These are phyloP conservation scores for Pilaira anomala DNA, from an alignment of 192 early-diverging fungal genomes.

Conservation along the genomic window DNA sequence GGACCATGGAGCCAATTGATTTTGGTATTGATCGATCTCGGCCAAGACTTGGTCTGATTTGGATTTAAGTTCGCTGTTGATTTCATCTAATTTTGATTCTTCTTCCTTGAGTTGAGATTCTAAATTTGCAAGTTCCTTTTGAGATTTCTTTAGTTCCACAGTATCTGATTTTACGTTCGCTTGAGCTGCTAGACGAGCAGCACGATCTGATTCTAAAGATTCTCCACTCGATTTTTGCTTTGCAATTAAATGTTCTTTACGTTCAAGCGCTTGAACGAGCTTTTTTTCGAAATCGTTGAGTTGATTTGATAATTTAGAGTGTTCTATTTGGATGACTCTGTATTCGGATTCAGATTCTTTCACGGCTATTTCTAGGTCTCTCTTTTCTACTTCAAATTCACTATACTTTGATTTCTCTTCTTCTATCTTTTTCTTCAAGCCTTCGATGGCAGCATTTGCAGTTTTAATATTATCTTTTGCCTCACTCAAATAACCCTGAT, in stretches of 20 bases:
- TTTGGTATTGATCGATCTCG: conserved; percentile 83
- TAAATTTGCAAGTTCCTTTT: conserved; percentile 58
- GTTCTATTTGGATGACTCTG: too few relatives aligned
- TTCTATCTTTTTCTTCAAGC: conserved; percentile 52
- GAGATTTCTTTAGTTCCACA: conserved; percentile 54
- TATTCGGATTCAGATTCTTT: neutral
- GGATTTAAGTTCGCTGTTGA: conserved; percentile 74
- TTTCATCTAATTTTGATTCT: conserved; percentile 70
- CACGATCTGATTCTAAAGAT: conserved; percentile 60
- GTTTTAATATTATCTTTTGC: conserved; percentile 49
- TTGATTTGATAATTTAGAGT: conserved; percentile 57
- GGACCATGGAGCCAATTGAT: conserved; percentile 80
- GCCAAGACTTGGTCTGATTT: conserved; percentile 83
- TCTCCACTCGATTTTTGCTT: conserved; percentile 79
- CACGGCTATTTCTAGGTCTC: neutral
- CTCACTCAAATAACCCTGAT: conserved; percentile 71
- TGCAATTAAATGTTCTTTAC: conserved; percentile 72
- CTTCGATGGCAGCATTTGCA: conserved; percentile 44
- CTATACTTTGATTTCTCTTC: conserved; percentile 58
- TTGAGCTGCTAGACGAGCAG: conserved; percentile 56
- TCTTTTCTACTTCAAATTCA: conserved; percentile 28
- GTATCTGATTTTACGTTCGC: conserved; percentile 70
- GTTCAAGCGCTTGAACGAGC: conserved; percentile 84
- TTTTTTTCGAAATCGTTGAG: conserved; percentile 70
- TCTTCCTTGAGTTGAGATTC: conserved; percentile 62